Evolutionary conservation across 192 early-diverging fungal genomes (phyloP).

Genomic region (Rhizophagus clarus): DNA sequence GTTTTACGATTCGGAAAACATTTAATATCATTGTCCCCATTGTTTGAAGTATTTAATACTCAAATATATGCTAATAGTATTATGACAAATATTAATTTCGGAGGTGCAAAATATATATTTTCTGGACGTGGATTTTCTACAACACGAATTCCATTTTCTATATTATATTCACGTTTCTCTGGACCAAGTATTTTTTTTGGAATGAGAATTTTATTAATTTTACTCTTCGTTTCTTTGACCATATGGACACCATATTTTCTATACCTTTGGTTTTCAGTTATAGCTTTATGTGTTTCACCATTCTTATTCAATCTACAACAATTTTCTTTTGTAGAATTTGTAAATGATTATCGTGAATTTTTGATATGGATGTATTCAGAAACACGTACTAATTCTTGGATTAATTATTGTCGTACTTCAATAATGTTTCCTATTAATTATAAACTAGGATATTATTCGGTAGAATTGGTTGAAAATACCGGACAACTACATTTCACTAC

Average conservation of each 20-base stretch:
- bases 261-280: slow-evolving; percentile 83
- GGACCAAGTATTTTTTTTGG: slow-evolving; percentile 78
- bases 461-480: slow-evolving; percentile 57
- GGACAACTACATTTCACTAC: slow-evolving; percentile 68
- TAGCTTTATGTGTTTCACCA: slow-evolving; percentile 76
- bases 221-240: slow-evolving; percentile 72
- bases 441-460: slow-evolving; percentile 72
- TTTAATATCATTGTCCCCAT: slow-evolving; percentile 77
- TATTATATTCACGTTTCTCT: slow-evolving; percentile 76
- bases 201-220: slow-evolving; percentile 66
- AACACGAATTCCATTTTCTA: slow-evolving; percentile 69
- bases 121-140: slow-evolving; percentile 88
- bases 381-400: slow-evolving; percentile 78
- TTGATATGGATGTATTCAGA: slow-evolving; percentile 81
- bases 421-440: slow-evolving; percentile 78
- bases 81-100: slow-evolving; percentile 76
- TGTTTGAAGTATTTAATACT: slow-evolving; percentile 87
- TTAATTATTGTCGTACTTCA: slow-evolving; percentile 68
- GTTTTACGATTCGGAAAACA: slow-evolving; percentile 76
- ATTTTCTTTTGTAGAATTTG: slow-evolving; percentile 77
- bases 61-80: slow-evolving; percentile 84
- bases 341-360: slow-evolving; percentile 80
- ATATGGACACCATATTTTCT: slow-evolving; percentile 73
- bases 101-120: slow-evolving; percentile 83
- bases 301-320: slow-evolving; percentile 92